Evolutionary conservation across 2,329 filamentous ascomycete species (phyloP).

Genomic region (Diaporthe sp.): DNA sequence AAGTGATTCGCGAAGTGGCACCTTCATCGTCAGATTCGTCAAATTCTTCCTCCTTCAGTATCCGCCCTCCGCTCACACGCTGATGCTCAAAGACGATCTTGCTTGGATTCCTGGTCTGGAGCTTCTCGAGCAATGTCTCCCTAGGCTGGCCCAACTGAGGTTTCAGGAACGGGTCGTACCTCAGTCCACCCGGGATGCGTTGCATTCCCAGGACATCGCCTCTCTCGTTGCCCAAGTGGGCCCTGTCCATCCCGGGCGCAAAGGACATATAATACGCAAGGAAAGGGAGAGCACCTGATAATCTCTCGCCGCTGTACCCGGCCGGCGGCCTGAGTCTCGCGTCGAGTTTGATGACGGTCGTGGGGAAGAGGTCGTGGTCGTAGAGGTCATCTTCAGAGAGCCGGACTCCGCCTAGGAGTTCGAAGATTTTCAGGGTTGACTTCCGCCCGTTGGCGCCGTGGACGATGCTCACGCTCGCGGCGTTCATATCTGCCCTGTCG

Average conservation of each 20-base stretch:
- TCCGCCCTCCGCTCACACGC: not conserved
- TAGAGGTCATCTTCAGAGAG: conserved; percentile 40
- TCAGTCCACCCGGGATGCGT: conserved; percentile 53
- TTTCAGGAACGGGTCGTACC: conserved; percentile 39
- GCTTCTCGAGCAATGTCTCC: conserved; percentile 1
- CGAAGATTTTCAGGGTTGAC: conserved; percentile 47
- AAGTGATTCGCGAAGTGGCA: not conserved
- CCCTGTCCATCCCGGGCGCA: conserved; percentile 50
- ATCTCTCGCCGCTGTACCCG: conserved; percentile 44
- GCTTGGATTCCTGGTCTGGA: conserved; percentile 4
- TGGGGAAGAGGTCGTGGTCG: conserved; percentile 4
- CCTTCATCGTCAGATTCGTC: conserved; percentile 2
- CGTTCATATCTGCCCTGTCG: conserved; percentile 47
- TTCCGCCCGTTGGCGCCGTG: conserved; percentile 41
- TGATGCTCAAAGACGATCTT: conserved; percentile 22
- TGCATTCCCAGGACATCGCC: conserved; percentile 57
- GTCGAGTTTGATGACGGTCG: conserved; percentile 42
- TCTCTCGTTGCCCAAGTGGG: conserved; percentile 58
- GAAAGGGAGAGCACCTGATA: conserved; percentile 59
- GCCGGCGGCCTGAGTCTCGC: conserved; percentile 6
- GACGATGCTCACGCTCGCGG: conserved; percentile 46
- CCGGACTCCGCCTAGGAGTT: conserved; percentile 51
- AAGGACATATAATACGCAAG: conserved; percentile 55
- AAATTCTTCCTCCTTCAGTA: conserved; percentile 13
- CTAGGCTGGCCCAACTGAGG: not conserved